Conservation (phyloP, 2,329 filamentous ascomycete species). For the Aspergillus aculeatus region DNA sequence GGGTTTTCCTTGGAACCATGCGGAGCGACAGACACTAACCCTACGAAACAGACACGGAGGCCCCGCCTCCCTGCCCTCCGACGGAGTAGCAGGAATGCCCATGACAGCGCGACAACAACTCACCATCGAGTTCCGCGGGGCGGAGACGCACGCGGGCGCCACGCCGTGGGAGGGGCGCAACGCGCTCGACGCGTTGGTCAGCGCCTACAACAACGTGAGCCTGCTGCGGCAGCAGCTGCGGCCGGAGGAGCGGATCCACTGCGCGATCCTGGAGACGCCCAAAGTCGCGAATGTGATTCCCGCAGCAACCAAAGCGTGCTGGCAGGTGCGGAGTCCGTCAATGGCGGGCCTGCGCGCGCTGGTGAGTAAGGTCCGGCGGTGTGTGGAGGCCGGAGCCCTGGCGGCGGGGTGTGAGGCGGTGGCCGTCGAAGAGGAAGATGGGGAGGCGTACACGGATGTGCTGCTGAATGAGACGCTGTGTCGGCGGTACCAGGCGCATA, state of each 20-base stretch:
- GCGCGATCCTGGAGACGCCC: slow-evolving; percentile 53
- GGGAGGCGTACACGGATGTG: no score
- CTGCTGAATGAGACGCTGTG: no score
- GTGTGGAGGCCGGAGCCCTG: slow-evolving; percentile 11
- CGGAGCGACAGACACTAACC: neutral
- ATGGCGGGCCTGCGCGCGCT: neutral
- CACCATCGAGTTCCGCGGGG: slow-evolving; percentile 43
- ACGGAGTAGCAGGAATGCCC: slow-evolving; percentile 10
- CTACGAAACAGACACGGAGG: no score
- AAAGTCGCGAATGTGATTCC: slow-evolving; percentile 55
- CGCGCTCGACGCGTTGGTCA: slow-evolving; percentile 55
- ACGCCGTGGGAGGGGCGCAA: slow-evolving; percentile 57
- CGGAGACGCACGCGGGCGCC: slow-evolving; percentile 53
- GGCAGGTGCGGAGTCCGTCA: slow-evolving; percentile 3
- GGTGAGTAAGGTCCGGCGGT: neutral
- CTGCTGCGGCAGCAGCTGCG: slow-evolving; percentile 55
- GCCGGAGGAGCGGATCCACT: slow-evolving; percentile 49
- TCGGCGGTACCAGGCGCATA: no score
- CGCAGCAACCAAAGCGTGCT: slow-evolving; percentile 41
- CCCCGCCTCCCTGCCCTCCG: neutral
- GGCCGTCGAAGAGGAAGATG: no score
- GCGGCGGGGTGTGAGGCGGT: slow-evolving; percentile 25
- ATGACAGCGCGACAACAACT: slow-evolving; percentile 23
- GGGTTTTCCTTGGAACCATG: no score
- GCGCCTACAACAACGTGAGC: slow-evolving; percentile 42